Evolutionary conservation across 2,329 filamentous ascomycete genomes (phyloP), one percentile per base, ranked within the genome.

Genomic region (Rutstroemia sp.): DNA sequence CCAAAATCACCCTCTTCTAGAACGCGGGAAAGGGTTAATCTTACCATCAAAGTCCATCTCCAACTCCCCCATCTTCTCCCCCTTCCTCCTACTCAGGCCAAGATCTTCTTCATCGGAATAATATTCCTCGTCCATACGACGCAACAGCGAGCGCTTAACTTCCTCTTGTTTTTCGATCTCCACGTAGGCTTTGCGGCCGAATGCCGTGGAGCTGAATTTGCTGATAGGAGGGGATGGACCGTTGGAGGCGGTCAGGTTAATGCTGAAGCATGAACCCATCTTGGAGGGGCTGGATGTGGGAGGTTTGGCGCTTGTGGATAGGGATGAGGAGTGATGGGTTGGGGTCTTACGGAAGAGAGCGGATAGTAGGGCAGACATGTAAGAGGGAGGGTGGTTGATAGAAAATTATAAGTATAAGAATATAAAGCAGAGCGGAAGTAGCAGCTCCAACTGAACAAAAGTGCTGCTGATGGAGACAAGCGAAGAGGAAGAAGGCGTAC

Each of bases 151-250:
- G 16, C 18, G 38, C 37, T 49, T 42, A 30, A 49, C 14, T 5
- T 49, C 23, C 1, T 49, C n/a, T 21, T 54, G 21, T 14, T 49
- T 54, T n/a, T 41, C 52, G 21, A 54, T 49, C 19, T 49, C 21
- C 16, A 42, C 23, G 10, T 54, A 41, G 4, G 44, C 16, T n/a
- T 30, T 39, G 42, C 52, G 30, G 12, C 52, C 52, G 2, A 54
- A 54, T 8, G 52, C 52, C 23, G 52, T 49, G n/a, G 44, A 54
- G 39, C 44, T 41, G 18, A 49, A 54, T 8, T n/a, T 49, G n/a
- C 12, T 42, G 12, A 19, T 30, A 1, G 23, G 23, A 21, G 52
- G 44, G 16, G 44, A 54, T 12, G 34, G 44, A 3, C 44, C 52
- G 5, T 45, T 27, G 7, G 44, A 49, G 30, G 30, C 30, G 3